A percentile compares a stretch with the other conserved stretches of the same genome.
Conservation (phyloP, 768 basidiomycete genomes). For the Auriscalpium vulgare region DNA sequence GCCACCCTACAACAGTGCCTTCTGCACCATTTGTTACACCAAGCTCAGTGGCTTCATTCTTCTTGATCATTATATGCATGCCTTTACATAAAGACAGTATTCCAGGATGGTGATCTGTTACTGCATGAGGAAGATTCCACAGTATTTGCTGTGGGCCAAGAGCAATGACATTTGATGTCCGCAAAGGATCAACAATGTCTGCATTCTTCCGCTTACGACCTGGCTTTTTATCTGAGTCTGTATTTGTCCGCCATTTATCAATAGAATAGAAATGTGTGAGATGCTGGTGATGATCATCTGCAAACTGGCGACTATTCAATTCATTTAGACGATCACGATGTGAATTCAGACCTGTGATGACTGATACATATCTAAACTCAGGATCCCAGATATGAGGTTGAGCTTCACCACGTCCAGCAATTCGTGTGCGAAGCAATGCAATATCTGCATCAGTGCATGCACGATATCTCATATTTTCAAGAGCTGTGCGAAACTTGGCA, state of each 20-base stretch:
- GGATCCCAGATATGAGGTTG: constrained; percentile 8
- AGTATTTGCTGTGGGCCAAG: constrained; percentile 9
- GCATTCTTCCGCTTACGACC: background rate
- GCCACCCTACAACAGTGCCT: constrained; percentile 12
- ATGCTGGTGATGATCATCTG: constrained; percentile 21
- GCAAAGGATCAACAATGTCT: background rate
- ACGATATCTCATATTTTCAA: constrained; percentile 32
- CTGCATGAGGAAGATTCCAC: constrained; percentile 17
- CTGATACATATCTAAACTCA: constrained; percentile 26
- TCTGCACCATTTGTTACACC: constrained; percentile 21
- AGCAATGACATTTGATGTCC: background rate
- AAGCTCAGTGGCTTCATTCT: constrained; percentile 18
- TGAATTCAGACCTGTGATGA: constrained; percentile 32
- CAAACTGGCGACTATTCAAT: constrained; percentile 24
- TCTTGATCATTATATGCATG: constrained; percentile 17
- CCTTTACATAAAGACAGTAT: constrained; percentile 13
- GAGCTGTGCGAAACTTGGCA: constrained; percentile 19
- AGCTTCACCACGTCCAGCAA: constrained; percentile 13
- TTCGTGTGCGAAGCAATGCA: constrained; percentile 22
- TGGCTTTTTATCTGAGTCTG: too few species aligned
- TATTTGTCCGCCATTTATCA: background rate
- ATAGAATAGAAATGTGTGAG: constrained; percentile 24
- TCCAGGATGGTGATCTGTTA: constrained; percentile 14
- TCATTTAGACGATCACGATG: constrained; percentile 31
- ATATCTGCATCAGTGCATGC: constrained; percentile 32